These are phyloP conservation scores for Mucor saturninus DNA, from an alignment of 371 early-diverging fungal genomes.

Conservation along the genomic window DNA sequence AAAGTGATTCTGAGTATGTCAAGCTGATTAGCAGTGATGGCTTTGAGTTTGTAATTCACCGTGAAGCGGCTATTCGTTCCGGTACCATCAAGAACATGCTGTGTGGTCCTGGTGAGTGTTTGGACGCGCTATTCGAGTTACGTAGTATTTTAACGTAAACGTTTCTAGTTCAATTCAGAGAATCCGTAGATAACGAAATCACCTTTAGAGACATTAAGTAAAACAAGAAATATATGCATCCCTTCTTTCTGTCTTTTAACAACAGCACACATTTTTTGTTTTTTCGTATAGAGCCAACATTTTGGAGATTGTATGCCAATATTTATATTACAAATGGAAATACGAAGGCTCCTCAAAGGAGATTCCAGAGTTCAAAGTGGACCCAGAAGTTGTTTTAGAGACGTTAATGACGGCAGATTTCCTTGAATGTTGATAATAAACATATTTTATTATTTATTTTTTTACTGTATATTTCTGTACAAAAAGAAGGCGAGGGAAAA, in stretches of 20 bases:
- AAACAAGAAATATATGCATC: conserved; percentile 27
- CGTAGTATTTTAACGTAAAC: not conserved
- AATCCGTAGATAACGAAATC: conserved; percentile 86
- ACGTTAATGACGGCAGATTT: conserved; percentile 96
- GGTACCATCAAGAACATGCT: conserved; percentile 95
- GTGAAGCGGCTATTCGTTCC: conserved; percentile 88
- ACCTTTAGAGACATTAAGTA: conserved; percentile 92
- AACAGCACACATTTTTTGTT: not conserved
- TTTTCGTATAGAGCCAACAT: conserved; percentile 71
- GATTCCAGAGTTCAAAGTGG: conserved; percentile 91
- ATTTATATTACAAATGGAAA: conserved; percentile 83
- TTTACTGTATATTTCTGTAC: not conserved
- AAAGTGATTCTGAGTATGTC: conserved; percentile 58
- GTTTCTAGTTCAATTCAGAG: conserved; percentile 82
- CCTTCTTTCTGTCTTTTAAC: not conserved
- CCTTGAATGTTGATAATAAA: conserved; percentile 72
- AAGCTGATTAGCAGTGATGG: conserved; percentile 88
- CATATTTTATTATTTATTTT: not conserved
- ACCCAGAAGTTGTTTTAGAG: conserved; percentile 88
- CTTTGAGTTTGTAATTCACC: conserved; percentile 87
- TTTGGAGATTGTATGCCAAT: conserved; percentile 92
- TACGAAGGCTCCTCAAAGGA: conserved; percentile 71
- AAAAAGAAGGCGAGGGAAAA: not conserved
- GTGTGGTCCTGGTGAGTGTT: conserved; percentile 70
- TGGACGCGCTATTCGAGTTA: not conserved